Conservation (phyloP, 805 yeast genomes). For the Schwanniomyces occidentalis region DNA sequence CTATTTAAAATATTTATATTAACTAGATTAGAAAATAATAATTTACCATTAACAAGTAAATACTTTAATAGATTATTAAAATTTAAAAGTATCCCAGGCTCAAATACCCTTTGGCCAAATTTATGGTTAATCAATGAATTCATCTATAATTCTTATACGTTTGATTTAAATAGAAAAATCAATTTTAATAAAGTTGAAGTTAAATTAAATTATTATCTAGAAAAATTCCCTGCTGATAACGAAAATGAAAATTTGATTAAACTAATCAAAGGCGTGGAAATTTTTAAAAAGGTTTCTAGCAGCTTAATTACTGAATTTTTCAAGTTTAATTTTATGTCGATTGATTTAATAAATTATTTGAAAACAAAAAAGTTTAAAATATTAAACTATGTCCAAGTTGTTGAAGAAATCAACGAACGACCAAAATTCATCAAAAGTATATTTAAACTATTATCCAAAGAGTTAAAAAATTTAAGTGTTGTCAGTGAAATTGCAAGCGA, state of each 20-base stretch:
- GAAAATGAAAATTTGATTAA: slow-evolving; percentile 7
- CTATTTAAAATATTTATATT: slow-evolving; percentile 37
- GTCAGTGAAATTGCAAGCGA: neutral
- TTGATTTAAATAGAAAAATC: slow-evolving; percentile 19
- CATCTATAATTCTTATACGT: slow-evolving; percentile 19
- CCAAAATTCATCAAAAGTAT: slow-evolving; percentile 3
- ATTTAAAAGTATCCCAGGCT: slow-evolving; percentile 17
- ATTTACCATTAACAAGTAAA: slow-evolving; percentile 35
- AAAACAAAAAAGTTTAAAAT: slow-evolving; percentile 2
- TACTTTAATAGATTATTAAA: slow-evolving; percentile 27
- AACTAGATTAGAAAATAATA: slow-evolving; percentile 34
- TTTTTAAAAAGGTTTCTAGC: slow-evolving; percentile 6
- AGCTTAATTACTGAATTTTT: slow-evolving; percentile 11
- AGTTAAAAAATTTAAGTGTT: slow-evolving; percentile 2
- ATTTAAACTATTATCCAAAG: slow-evolving; percentile 2
- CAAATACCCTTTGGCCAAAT: slow-evolving; percentile 18
- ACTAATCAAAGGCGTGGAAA: slow-evolving; percentile 5
- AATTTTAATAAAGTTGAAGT: slow-evolving; percentile 11
- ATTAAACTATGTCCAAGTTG: slow-evolving; percentile 4
- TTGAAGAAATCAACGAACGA: slow-evolving; percentile 6
- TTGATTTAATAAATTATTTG: slow-evolving; percentile 6
- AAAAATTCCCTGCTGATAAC: slow-evolving; percentile 4
- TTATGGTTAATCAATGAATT: slow-evolving; percentile 20
- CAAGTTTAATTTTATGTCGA: slow-evolving; percentile 14
- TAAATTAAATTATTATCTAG: slow-evolving; percentile 14